Evolutionary conservation across 2,329 filamentous ascomycete species (phyloP), one percentile per base, ranked within the genome.

Genomic region (Venturia effusa): DNA sequence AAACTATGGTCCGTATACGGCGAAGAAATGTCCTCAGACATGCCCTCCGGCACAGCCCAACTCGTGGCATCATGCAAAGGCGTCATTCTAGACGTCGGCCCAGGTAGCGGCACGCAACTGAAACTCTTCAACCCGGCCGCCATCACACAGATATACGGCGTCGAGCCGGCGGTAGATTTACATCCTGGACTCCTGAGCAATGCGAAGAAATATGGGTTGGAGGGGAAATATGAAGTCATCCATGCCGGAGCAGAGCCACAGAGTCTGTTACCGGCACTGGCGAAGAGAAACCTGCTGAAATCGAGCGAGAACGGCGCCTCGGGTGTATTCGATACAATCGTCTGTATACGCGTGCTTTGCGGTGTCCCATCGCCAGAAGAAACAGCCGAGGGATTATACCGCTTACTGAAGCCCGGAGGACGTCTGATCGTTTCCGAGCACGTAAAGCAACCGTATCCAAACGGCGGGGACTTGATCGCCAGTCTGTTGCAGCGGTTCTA

Each of bases 361-460:
- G 80, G 80, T 3, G 79, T 85, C 10, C 80, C 81, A 0, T 70
- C 78, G 51, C 74, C 78, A 27, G 74, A 78, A 59, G 71, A 75
- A 61, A 81, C 80, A 2, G 73, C 78, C 19, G 69, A 70, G 1
- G 76, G 78, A 1, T 67, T 85, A 43, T 83, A 84, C 68, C 68
- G 68, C 0, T 68, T 84, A 65, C 69, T 85, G 45, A 80, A 79
- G 65, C 82, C 82, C 0, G 82, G 83, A 1, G 83, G 83, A 0
- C 72, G 80, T 63, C 70, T 85, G 72, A 71, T 85, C 22, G 73
- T 84, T 32, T 80, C 77, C 61, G 83, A 85, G 70, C 83, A 85
- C 73, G 78, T 83, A 15, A 76, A 73, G 30, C 83, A 82, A 68
- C 77, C 79, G 1, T 83, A 79, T 78, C 69, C 75, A 71, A n/a